phyloP scores from a whole-genome alignment of 805 yeast genomes.

The Schwanniomyces vanrijiae region DNA sequence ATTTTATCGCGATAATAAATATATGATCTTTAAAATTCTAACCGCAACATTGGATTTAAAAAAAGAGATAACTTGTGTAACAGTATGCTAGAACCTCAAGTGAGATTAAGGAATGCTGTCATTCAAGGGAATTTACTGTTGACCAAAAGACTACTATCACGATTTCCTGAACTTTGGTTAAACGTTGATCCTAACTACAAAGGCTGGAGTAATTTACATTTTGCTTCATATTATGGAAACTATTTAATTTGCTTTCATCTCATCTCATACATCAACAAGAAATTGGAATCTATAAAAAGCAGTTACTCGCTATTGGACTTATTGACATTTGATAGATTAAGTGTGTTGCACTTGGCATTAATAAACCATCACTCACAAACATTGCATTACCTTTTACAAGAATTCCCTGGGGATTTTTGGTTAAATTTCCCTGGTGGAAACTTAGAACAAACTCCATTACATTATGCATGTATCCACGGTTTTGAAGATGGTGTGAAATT shows the following conservation, averaged over 20 bases:
- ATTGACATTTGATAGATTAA: constrained; percentile 33
- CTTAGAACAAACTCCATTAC: constrained; percentile 35
- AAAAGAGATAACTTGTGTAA: neutral
- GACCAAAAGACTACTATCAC: constrained; percentile 34
- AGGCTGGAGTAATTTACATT: constrained; percentile 46
- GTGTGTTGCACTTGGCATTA: constrained; percentile 38
- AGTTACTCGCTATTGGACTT: constrained; percentile 26
- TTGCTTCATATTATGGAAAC: constrained; percentile 41
- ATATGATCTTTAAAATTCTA: neutral
- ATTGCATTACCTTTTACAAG: constrained; percentile 42
- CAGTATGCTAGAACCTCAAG: constrained; percentile 36
- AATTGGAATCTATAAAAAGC: constrained; percentile 11
- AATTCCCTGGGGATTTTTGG: constrained; percentile 41
- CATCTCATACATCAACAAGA: constrained; percentile 29
- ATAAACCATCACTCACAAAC: constrained; percentile 37
- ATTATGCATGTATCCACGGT: constrained; percentile 31
- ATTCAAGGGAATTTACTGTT: constrained; percentile 38
- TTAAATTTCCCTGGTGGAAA: constrained; percentile 34
- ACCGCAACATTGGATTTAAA: neutral
- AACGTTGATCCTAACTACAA: constrained; percentile 31
- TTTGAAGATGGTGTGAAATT: constrained; percentile 39
- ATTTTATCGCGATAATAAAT: neutral
- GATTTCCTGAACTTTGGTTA: constrained; percentile 46
- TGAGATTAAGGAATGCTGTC: constrained; percentile 39
- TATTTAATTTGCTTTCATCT: constrained; percentile 43